phyloP scores from a whole-genome alignment of 495 filamentous ascomycete genomes.

The Trichoderma erinaceum region DNA sequence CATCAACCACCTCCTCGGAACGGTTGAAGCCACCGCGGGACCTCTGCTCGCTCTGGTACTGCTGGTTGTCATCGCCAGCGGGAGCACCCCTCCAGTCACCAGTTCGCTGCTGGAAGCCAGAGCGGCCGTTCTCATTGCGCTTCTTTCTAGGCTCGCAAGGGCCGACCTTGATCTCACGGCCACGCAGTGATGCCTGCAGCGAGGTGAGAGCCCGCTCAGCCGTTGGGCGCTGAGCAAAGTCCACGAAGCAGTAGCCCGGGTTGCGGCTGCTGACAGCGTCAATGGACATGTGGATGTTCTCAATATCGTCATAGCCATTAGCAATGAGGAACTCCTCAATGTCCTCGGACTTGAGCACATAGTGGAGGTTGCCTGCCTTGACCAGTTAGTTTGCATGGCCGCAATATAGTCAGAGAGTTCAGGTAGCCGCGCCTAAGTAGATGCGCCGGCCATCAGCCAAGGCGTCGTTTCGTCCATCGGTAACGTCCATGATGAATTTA shows the following conservation, averaged over 20 bases:
- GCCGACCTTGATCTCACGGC: conserved; percentile 54
- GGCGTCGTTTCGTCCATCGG: conserved; percentile 24
- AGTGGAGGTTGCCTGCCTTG: conserved; percentile 55
- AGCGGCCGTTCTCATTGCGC: conserved; percentile 19
- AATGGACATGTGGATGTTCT: conserved; percentile 59
- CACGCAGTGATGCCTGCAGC: conserved; percentile 48
- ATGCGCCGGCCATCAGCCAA: conserved; percentile 48
- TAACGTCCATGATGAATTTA: neutral
- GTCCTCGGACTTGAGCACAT: conserved; percentile 55
- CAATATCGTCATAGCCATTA: conserved; percentile 38
- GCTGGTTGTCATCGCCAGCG: conserved; percentile 15
- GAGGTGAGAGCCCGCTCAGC: conserved; percentile 52
- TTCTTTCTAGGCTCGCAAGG: conserved; percentile 47
- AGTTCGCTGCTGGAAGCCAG: conserved; percentile 33
- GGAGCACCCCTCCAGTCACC: conserved; percentile 29
- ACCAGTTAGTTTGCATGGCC: neutral
- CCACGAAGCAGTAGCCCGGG: conserved; percentile 67
- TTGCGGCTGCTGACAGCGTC: conserved; percentile 63
- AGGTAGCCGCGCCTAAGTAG: conserved; percentile 39
- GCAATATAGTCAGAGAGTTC: neutral
- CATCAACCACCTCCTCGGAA: conserved; percentile 17
- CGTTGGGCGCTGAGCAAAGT: conserved; percentile 49
- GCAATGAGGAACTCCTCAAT: conserved; percentile 51
- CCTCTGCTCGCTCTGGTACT: conserved; percentile 16
- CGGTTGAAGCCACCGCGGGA: conserved; percentile 19